Evolutionary conservation across 345 rosid species (phyloP), one percentile per base, ranked within the genome.

Genomic region (Hypericum perforatum): DNA sequence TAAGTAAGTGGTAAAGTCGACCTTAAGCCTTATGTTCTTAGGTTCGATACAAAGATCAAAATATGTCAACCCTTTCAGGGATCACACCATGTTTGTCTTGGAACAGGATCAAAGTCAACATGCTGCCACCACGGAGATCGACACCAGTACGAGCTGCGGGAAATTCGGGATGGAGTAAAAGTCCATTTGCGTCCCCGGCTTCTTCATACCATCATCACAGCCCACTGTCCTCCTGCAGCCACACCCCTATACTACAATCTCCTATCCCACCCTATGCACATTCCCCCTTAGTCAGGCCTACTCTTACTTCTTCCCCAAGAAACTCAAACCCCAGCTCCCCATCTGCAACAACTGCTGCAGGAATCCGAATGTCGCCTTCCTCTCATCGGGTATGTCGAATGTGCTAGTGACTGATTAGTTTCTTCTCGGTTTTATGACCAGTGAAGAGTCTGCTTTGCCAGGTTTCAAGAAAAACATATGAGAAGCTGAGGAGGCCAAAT

Each of bases 41-140:
- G n/a, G n/a, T n/a, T n/a, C n/a, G 32, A 22, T 22, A 22, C 32
- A 4, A 22, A 22, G 32, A 22, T 22, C 32, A 22, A 22, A 22
- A 22, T 4, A 22, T 22, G 32, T 22, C 32, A 22, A 22, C 4
- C 32, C 32, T 22, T 22, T 22, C 1, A 22, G 4, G 4, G 32
- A 22, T 22, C 32, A 22, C 32, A 22, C 32, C 32, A 1, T 22
- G 32, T 22, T 22, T 22, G 32, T 40, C 7, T 8, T 58, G 29
- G 22, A 11, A 5, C 45, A 88, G 97, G 57, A 72, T 89, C 16
- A 78, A 57, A 58, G 69, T 85, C 71, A 64, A 78, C 58, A 81
- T 79, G 83, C 48, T 66, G 43, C 64, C 75, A 0, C 12, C 57
- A 29, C 49, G 43, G 16, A 70, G 70, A 58, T 69, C 81, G 11